phyloP scores from a whole-genome alignment of 1,139 yeast species.

The Nakaseomyces delphensis region DNA sequence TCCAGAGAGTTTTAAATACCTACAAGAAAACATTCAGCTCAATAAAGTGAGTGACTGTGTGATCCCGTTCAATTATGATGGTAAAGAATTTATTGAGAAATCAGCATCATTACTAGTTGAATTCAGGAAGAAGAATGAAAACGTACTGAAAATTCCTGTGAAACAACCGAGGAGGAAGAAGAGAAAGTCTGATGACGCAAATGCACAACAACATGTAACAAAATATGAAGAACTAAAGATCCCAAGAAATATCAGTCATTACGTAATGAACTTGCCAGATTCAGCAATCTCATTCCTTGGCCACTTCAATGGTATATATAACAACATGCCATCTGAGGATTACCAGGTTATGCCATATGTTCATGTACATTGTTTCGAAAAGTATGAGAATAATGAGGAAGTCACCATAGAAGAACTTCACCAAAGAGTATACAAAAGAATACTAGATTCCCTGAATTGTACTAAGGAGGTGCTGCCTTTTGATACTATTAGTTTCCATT shows the following conservation, averaged over 20 bases:
- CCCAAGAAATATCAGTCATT: conserved; percentile 61
- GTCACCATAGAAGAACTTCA: conserved; percentile 60
- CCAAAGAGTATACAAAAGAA: conserved; percentile 50
- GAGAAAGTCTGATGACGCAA: conserved; percentile 20
- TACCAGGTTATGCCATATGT: conserved; percentile 54
- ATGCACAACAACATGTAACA: conserved; percentile 12
- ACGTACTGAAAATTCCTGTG: conserved; percentile 24
- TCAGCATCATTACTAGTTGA: conserved; percentile 45
- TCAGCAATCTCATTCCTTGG: conserved; percentile 80
- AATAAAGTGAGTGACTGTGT: conserved; percentile 62
- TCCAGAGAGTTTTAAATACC: conserved; percentile 70
- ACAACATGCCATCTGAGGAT: conserved; percentile 20
- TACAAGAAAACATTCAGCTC: conserved; percentile 51
- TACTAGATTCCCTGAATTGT: conserved; percentile 44
- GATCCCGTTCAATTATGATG: conserved; percentile 64
- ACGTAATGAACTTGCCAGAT: conserved; percentile 94
- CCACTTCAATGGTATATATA: conserved; percentile 64
- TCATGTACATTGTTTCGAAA: conserved; percentile 90
- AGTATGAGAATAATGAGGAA: conserved; percentile 63
- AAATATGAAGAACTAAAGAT: conserved; percentile 34
- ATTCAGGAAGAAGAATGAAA: conserved; percentile 16
- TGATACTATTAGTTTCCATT: conserved; percentile 51
- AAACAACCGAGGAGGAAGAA: conserved; percentile 24
- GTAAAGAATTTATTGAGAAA: conserved; percentile 62
- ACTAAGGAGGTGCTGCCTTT: conserved; percentile 38